Evolutionary conservation across 2,329 filamentous ascomycete species (phyloP).

Genomic region (Neofusicoccum sp.): DNA sequence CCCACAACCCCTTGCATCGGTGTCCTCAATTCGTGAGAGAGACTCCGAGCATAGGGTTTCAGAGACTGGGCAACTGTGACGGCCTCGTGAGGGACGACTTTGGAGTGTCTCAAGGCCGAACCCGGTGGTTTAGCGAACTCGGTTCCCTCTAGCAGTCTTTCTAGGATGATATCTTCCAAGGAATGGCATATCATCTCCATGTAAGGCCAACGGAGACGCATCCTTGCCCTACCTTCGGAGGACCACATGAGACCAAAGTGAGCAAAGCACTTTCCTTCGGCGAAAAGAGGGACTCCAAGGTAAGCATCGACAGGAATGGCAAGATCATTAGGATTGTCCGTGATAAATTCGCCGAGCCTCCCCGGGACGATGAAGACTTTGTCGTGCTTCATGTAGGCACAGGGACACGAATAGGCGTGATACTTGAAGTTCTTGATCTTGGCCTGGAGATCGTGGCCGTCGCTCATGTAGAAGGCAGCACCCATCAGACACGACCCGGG

Average conservation of each 20-base stretch:
- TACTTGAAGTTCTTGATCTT: slow-evolving; percentile 65
- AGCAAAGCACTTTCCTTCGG: slow-evolving; percentile 66
- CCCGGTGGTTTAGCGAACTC: slow-evolving; percentile 40
- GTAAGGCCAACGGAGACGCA: slow-evolving; percentile 65
- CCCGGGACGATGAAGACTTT: slow-evolving; percentile 71
- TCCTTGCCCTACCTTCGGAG: slow-evolving; percentile 58
- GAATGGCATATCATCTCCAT: slow-evolving; percentile 70
- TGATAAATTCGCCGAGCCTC: slow-evolving; percentile 59
- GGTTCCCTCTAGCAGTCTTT: slow-evolving; percentile 58
- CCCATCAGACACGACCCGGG: slow-evolving; percentile 66
- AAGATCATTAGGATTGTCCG: slow-evolving; percentile 63
- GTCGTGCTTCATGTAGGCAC: slow-evolving; percentile 71
- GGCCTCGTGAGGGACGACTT: slow-evolving; percentile 57
- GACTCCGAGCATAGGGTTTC: slow-evolving; percentile 70
- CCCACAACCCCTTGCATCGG: slow-evolving; percentile 77
- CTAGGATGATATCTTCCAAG: slow-evolving; percentile 66
- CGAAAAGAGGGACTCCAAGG: slow-evolving; percentile 67
- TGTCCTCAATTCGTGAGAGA: slow-evolving; percentile 72
- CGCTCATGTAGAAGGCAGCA: slow-evolving; percentile 67
- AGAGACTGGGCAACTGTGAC: slow-evolving; percentile 65
- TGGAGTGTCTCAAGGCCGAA: slow-evolving; percentile 31
- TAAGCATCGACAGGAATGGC: slow-evolving; percentile 67
- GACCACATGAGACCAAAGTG: slow-evolving; percentile 77
- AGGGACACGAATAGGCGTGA: slow-evolving; percentile 66
- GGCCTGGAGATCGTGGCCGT: slow-evolving; percentile 56